Base-by-base conservation (phyloP, 1,284 basidiomycete genomes). In the Ceratorhiza oryzae-sativae region DNA sequence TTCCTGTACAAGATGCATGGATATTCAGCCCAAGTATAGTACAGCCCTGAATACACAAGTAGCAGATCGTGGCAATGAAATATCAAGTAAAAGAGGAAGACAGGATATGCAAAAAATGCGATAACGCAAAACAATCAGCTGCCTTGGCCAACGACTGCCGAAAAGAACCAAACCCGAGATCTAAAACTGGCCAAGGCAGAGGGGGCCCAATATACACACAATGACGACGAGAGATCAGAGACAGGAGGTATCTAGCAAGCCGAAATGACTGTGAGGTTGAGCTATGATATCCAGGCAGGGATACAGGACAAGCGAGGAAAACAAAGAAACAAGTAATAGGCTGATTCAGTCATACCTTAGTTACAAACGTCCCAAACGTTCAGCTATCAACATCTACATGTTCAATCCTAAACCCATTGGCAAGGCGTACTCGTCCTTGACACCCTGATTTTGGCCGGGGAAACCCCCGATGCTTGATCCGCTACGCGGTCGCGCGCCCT, bases 1-100 rank as follows among this genome's bases (percentile, higher is more conserved):
- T 32, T 60, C 58, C 58, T 60, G 58, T 60, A 45, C 36, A 45
- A 60, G 55, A 36, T 56, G 53, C 55, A 42, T 60, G 41, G 58
- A 48, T 45, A 45, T 63, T 63, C 42, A 34, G 32, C 60, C 45
- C 48, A 27, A 53, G 32, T 67, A 67, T 67, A 67, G 48, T 67
- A 67, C 62, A 67, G 49, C 30, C 58, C 62, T 67, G 20, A 30
- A 67, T 67, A 67, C 62, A 67, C 62, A 18, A 67, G 36, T 41
- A 39, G n/a, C n/a, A n/a, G 27, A 58, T 30, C 23, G 27, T 1
- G n/a, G 59, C 25, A 45, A 45, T 18, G 41, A 42, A 61, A 61
- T 36, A 58, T 58, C 32, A 30, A 58, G 36, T 36, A 58, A 36
- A 34, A 58, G n/a, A 39, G 12, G 42, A 45, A 45, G 42, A 10